These are phyloP conservation scores for Thermomucor indicae-seudaticae DNA, from an alignment of 371 early-diverging fungal species.

Conservation along the genomic window DNA sequence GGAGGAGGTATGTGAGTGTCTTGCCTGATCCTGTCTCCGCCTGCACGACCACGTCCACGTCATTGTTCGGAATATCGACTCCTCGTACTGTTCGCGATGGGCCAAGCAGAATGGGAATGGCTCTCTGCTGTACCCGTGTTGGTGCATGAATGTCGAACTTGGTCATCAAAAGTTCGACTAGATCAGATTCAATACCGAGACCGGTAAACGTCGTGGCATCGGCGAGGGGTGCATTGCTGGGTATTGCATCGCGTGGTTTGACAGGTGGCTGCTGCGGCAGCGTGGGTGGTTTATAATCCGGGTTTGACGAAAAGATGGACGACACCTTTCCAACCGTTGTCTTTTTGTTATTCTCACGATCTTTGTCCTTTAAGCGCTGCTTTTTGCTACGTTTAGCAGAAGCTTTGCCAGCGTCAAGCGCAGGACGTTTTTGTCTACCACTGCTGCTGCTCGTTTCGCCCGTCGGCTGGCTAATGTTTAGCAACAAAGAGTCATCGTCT, in stretches of 20 bases:
- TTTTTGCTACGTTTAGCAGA: too few species aligned
- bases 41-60: conserved; percentile 85
- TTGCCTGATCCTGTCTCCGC: conserved; percentile 99
- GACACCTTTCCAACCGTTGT: conserved; percentile 48
- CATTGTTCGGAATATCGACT: conserved; percentile 29
- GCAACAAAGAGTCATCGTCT: conserved; percentile 65
- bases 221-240: conserved; percentile 54
- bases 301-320: conserved; percentile 57
- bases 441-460: conserved; percentile 5
- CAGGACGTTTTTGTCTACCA: conserved; percentile 9
- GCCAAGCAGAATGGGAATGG: conserved; percentile 59
- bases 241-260: conserved; percentile 28
- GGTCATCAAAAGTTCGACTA: conserved; percentile 55
- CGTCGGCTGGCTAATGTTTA: conserved; percentile 53
- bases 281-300: too few species aligned
- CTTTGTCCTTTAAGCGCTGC: too few species aligned
- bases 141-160: conserved; percentile 66
- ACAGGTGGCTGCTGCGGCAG: conserved; percentile 27
- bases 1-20: conserved; percentile 94
- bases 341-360: conserved; percentile 33
- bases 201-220: conserved; percentile 62
- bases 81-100: conserved; percentile 27
- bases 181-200: conserved; percentile 69
- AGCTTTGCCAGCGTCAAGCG: too few species aligned
- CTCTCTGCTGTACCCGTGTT: conserved; percentile 72